Conservation (phyloP, 495 filamentous ascomycete species). For the Penicillium coprophilum region DNA sequence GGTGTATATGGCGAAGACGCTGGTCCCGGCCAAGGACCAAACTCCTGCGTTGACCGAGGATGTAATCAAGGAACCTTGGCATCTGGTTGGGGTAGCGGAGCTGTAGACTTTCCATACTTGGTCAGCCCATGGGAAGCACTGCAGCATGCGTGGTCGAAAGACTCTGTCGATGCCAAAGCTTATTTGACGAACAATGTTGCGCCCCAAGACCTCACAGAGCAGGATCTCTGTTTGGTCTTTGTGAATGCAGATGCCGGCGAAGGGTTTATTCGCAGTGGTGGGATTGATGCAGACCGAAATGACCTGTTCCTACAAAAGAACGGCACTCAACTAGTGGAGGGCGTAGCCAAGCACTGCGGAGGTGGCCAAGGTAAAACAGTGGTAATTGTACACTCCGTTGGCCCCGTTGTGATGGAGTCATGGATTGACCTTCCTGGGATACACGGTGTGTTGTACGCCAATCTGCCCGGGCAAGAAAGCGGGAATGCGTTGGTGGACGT, state of each 20-base stretch:
- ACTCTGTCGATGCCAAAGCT: constrained; percentile 58
- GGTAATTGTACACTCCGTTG: constrained; percentile 88
- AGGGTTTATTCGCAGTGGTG: constrained; percentile 61
- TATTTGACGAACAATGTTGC: constrained; percentile 59
- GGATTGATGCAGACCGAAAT: constrained; percentile 77
- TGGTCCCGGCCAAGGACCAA: constrained; percentile 65
- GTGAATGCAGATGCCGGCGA: constrained; percentile 63
- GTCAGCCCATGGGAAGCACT: constrained; percentile 69
- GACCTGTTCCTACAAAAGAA: constrained; percentile 76
- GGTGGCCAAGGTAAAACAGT: constrained; percentile 66
- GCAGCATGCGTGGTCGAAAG: constrained; percentile 55
- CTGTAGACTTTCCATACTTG: constrained; percentile 84
- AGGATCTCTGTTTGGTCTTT: constrained; percentile 68
- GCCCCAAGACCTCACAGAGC: constrained; percentile 37
- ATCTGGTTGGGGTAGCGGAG: constrained; percentile 87
- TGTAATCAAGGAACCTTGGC: constrained; percentile 85
- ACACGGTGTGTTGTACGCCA: constrained; percentile 80
- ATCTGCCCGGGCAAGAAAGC: constrained; percentile 88
- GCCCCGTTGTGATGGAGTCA: constrained; percentile 78
- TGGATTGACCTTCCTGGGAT: constrained; percentile 81
- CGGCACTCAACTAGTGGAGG: constrained; percentile 68
- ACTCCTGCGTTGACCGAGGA: constrained; percentile 70
- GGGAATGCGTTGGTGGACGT: constrained; percentile 84
- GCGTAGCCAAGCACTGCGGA: constrained; percentile 70
- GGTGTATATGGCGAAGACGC: constrained; percentile 88